A percentile compares a stretch with the other conserved stretches of the same genome.
Evolutionary conservation across 2,329 filamentous ascomycete genomes (phyloP).

Genomic region (Aspergillus versicolor): DNA sequence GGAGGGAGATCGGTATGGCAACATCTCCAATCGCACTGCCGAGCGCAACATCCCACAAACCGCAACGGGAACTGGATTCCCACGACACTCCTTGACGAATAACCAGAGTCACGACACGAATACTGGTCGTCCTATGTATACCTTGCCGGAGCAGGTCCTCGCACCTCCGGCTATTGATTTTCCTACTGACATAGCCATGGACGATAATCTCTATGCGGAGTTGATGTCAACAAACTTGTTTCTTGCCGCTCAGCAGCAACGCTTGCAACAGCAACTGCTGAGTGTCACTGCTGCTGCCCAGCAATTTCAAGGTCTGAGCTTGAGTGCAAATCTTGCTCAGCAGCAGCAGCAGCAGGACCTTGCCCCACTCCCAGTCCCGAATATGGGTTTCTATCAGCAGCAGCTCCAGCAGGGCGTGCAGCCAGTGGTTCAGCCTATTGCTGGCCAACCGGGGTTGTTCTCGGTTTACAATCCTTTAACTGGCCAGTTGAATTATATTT

Average conservation of each 20-base stretch:
- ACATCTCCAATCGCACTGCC: slow-evolving; percentile 42
- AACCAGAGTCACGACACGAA: slow-evolving; percentile 39
- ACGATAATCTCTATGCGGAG: slow-evolving; percentile 83
- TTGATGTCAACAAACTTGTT: slow-evolving; percentile 89
- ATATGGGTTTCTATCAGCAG: slow-evolving; percentile 62
- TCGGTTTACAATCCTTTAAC: slow-evolving; percentile 82
- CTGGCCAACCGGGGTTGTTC: slow-evolving; percentile 72
- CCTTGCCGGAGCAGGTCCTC: slow-evolving; percentile 70
- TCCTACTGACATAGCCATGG: slow-evolving; percentile 68
- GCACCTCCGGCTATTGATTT: slow-evolving; percentile 75
- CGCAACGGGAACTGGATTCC: slow-evolving; percentile 56
- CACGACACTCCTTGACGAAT: slow-evolving; percentile 41
- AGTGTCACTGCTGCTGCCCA: slow-evolving; percentile 79
- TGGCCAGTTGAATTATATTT: slow-evolving; percentile 77
- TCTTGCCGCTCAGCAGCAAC: slow-evolving; percentile 90
- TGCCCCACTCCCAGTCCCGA: slow-evolving; percentile 52
- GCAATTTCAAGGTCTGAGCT: slow-evolving; percentile 74
- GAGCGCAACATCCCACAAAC: slow-evolving; percentile 57
- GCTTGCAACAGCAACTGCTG: slow-evolving; percentile 88
- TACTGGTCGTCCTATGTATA: slow-evolving; percentile 60
- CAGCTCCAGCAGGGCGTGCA: slow-evolving; percentile 67
- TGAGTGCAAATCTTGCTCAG: slow-evolving; percentile 51
- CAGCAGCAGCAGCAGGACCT: slow-evolving; percentile 51
- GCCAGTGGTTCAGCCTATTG: slow-evolving; percentile 62
- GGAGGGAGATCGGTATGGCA: slow-evolving; percentile 50